These are phyloP conservation scores for Phlyctochytrium arcticum DNA, from an alignment of 192 early-diverging fungal genomes.

Conservation along the genomic window DNA sequence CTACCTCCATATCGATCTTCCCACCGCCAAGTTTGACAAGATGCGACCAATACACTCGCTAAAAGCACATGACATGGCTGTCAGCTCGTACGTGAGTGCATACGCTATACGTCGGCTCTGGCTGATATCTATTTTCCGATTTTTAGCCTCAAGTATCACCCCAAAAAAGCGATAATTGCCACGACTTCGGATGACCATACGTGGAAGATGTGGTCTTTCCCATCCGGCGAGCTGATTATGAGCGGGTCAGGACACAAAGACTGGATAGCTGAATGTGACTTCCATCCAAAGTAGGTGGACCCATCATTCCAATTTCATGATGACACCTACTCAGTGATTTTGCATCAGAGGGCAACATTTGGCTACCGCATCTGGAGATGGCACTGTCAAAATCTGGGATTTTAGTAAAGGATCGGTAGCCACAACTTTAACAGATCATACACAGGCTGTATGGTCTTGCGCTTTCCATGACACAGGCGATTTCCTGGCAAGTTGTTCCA, in stretches of 20 bases:
- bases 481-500: slow-evolving; percentile 41
- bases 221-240: slow-evolving; percentile 54
- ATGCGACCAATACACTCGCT: slow-evolving; percentile 40
- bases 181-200: slow-evolving; percentile 54
- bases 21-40: slow-evolving; percentile 32
- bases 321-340: not conserved
- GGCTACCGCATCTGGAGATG: slow-evolving; percentile 55
- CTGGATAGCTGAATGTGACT: slow-evolving; percentile 59
- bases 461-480: slow-evolving; percentile 55
- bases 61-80: slow-evolving; percentile 41
- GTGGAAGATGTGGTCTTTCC: slow-evolving; percentile 61
- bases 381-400: slow-evolving; percentile 56
- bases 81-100: slow-evolving; percentile 42
- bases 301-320: not conserved
- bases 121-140: not conserved
- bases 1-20: slow-evolving; percentile 33
- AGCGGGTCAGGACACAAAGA: slow-evolving; percentile 51
- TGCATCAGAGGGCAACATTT: slow-evolving; percentile 46
- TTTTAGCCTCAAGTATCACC: slow-evolving; percentile 51
- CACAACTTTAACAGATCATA: slow-evolving; percentile 47
- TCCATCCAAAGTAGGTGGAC: slow-evolving; percentile 47
- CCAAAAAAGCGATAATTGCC: slow-evolving; percentile 54
- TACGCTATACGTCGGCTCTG: not conserved
- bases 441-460: slow-evolving; percentile 55
- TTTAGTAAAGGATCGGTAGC: slow-evolving; percentile 49